Evolutionary conservation across 805 yeast genomes (phyloP), one percentile per base, ranked within the genome.

Genomic region (Saccharomycopsis sp.): DNA sequence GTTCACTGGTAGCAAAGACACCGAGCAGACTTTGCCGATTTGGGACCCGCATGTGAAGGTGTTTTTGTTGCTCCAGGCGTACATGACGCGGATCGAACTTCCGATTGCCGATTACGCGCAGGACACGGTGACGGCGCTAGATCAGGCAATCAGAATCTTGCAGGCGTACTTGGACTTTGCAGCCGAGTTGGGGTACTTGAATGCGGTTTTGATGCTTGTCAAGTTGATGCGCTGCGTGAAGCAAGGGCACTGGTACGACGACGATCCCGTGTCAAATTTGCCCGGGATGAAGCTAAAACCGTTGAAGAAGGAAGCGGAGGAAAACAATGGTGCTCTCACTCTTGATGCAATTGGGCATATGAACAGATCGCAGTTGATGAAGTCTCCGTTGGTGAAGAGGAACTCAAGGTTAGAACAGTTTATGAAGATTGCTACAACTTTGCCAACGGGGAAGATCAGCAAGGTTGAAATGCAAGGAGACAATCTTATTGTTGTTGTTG

Each of bases 91-190:
- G 36, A 64, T 75, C 4, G 92, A 84, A 45, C 64, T 92, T 36
- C 98, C 97, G 2, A 84, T 92, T 53, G 94, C 95, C 0, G 99
- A 92, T 65, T 92, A 92, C 56, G 68, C 81, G 7, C 97, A 89
- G 56, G 98, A 92, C 59, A 87, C 95, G 0, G 75, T 87, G 10
- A 79, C 96, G 0, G 95, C 92, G 7, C 64, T 92, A 43, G 99
- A 94, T 55, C 98, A 92, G 62, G 77, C 94, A 5, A 65, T 92
- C 54, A 94, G 98, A 72, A 80, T 92, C 48, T 62, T 88, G 40
- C 98, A 92, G 56, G 96, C 97, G 0, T 80, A 73, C 50, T 79
- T 89, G 45, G 99, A 92, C 60, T 85, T 84, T 16, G 77, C 92
- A 1, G 75, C 95, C 2, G 96, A 89, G 51, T 54, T 77, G 50